Percentiles rank a stretch among this genome's conserved stretches.
phyloP scores from a whole-genome alignment of 257 asterid species.

The Solanum arcanum region DNA sequence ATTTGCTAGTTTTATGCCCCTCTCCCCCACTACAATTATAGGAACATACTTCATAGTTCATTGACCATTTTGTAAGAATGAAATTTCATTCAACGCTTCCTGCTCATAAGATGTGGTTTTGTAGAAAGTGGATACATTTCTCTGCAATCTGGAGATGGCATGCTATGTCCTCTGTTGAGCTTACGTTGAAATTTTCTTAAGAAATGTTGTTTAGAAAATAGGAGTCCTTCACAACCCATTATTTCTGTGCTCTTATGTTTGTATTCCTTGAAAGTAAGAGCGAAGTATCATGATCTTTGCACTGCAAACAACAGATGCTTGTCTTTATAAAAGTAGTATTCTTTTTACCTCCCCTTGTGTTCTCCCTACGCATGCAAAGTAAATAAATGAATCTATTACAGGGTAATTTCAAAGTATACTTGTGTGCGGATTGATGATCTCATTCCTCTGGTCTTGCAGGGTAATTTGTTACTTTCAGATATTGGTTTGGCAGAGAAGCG shows the following conservation, averaged over 20 bases:
- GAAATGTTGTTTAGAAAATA: background rate
- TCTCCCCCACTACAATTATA: background rate
- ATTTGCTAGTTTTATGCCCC: background rate
- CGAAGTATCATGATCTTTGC: background rate
- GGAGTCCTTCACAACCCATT: background rate
- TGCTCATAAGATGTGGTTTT: background rate
- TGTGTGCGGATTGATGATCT: background rate
- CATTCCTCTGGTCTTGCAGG: constrained; percentile 41
- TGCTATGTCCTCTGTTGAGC: background rate
- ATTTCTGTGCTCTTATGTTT: background rate
- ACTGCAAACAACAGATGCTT: background rate
- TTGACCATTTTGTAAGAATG: background rate
- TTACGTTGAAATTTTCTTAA: background rate
- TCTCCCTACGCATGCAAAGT: background rate
- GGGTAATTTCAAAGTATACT: background rate
- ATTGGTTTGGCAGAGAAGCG: constrained; percentile 93
- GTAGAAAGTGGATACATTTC: background rate
- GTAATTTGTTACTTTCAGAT: constrained; percentile 56
- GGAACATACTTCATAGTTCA: background rate
- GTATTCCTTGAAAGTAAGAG: background rate
- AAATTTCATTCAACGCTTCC: background rate
- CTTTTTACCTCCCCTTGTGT: background rate
- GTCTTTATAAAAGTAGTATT: background rate
- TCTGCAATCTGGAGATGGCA: background rate
- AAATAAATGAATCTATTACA: background rate